A percentile compares a stretch with the other conserved stretches of the same genome.
Conservation (phyloP, 116 monocot species). For the Posidonia oceanica region DNA sequence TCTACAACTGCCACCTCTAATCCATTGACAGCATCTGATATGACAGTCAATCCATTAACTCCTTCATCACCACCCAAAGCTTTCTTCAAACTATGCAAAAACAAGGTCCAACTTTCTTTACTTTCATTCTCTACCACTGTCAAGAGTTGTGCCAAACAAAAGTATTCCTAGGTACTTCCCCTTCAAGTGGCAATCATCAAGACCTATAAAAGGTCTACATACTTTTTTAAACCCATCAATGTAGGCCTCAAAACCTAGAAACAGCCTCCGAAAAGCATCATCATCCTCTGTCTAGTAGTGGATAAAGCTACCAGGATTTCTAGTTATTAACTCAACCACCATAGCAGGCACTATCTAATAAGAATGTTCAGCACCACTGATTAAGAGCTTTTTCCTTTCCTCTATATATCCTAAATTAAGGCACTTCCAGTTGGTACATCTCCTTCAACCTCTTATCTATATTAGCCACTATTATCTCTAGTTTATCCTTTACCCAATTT, state of each 20-base stretch:
- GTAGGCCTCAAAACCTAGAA: background rate
- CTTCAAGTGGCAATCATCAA: background rate
- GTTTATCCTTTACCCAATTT: too few species aligned
- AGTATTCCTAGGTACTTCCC: background rate
- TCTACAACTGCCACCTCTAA: too few species aligned
- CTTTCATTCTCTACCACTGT: too few species aligned
- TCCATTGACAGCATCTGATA: too few species aligned
- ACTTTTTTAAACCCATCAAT: background rate
- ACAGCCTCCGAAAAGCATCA: background rate
- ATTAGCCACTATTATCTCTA: too few species aligned
- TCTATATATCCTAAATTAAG: background rate
- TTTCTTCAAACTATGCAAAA: too few species aligned
- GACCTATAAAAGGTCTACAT: background rate
- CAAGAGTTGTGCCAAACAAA: background rate
- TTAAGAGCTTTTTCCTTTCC: background rate
- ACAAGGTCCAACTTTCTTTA: too few species aligned
- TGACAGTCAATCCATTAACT: too few species aligned
- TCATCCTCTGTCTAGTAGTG: background rate
- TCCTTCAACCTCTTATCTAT: background rate
- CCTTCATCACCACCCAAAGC: too few species aligned
- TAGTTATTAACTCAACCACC: too few species aligned
- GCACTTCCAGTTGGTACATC: background rate
- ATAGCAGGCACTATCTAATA: too few species aligned
- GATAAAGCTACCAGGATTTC: too few species aligned
- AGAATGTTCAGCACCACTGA: background rate